phyloP scores from a whole-genome alignment of 148 eudicot genomes.

The Persicaria tinctoria region DNA sequence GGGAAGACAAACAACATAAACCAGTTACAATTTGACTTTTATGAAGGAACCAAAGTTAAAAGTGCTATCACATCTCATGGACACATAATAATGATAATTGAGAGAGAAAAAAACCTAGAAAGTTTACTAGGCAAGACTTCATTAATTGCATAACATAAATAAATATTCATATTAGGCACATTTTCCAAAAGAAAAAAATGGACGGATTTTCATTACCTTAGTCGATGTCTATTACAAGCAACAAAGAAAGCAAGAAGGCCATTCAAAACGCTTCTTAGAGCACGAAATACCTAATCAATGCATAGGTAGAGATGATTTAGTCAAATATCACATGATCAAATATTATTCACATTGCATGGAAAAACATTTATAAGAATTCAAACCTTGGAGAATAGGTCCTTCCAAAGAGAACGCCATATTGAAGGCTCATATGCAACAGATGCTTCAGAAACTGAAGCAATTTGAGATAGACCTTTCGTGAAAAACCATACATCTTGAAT shows the following conservation, averaged over 20 bases:
- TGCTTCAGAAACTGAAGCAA: slow-evolving; percentile 40
- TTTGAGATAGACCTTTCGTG: slow-evolving; percentile 25
- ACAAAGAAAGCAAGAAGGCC: slow-evolving; percentile 70
- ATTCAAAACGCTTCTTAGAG: slow-evolving; percentile 60
- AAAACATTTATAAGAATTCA: background rate
- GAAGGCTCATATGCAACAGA: slow-evolving; percentile 59
- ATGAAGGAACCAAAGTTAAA: background rate
- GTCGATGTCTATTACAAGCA: slow-evolving; percentile 86
- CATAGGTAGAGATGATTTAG: background rate
- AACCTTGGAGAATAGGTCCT: slow-evolving; percentile 83
- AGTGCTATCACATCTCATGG: background rate
- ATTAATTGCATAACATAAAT: background rate
- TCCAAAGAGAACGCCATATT: slow-evolving; percentile 72
- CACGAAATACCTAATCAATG: slow-evolving; percentile 58
- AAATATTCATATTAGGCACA: background rate
- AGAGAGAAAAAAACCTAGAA: background rate
- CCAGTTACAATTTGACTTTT: background rate
- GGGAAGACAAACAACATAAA: background rate
- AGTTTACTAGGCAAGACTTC: background rate
- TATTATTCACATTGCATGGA: background rate
- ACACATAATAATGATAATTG: too few species aligned
- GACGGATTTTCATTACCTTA: slow-evolving; percentile 36
- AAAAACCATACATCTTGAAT: slow-evolving; percentile 35
- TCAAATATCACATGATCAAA: background rate
- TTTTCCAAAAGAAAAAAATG: background rate